Evolutionary conservation across 1,284 basidiomycete genomes (phyloP), one percentile per base, ranked within the genome.

Genomic region (Ceratobasidium theobromae): DNA sequence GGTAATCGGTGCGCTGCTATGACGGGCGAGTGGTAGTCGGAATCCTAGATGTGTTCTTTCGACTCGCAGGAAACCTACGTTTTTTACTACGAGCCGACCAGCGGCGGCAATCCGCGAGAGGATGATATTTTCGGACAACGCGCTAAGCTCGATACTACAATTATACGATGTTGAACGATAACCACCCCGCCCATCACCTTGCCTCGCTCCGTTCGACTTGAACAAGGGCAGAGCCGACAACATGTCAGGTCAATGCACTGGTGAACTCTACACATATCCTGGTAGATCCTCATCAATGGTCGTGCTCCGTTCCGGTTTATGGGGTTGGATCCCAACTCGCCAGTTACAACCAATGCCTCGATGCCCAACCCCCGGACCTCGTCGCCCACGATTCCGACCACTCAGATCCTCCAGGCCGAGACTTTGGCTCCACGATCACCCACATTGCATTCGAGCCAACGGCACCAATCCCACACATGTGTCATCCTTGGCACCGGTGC

Each of bases 401-500:
- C n/a, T n/a, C n/a, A n/a, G n/a, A n/a, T n/a, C n/a, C n/a, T n/a
- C n/a, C n/a, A n/a, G n/a, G 6, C 16, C 16, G 35, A 38, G 35
- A 6, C 35, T 6, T 6, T 16, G 6, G 35, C 35, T 14, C 41
- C 52, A 23, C 38, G 27, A 46, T 60, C 11, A 67, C 65, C 16
- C 53, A 57, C 16, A 28, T 67, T 11, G 25, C 43, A 25, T 60
- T 51, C 27, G 51, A 32, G 21, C 66, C 68, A 8, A 43, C 70
- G 30, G 70, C 68, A 83, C 78, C 87, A 30, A 80, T 91, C 71
- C 74, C 84, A 1, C 82, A 89, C 86, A 32, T 89, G 85, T 71
- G 85, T 93, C 14, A 88, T 91, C 0, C 90, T 94, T 71, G 91
- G 91, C 18, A 86, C 91, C 2, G 92, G 92, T 1, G 86, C 86